Evolutionary conservation across 2,329 filamentous ascomycete species (phyloP).

Genomic region (Fusarium citri): DNA sequence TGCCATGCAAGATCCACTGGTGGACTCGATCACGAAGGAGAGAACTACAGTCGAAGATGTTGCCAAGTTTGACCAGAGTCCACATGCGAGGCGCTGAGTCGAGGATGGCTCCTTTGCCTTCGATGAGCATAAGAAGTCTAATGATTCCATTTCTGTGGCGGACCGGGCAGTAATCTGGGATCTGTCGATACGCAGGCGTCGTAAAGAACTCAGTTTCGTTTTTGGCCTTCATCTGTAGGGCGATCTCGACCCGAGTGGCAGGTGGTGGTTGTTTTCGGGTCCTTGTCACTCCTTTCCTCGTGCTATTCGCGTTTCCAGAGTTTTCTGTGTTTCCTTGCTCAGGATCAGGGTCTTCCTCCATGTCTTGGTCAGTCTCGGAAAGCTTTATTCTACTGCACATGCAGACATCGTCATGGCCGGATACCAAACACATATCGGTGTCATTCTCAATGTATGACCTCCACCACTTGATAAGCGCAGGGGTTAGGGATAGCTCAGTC

Average conservation of each 20-base stretch:
- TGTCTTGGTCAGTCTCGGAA: neutral
- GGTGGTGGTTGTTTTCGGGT: neutral
- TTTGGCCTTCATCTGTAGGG: conserved; percentile 42
- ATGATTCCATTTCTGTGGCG: conserved; percentile 74
- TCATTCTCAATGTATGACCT: conserved; percentile 51
- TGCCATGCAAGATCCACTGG: conserved; percentile 67
- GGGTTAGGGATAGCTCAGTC: conserved; percentile 68
- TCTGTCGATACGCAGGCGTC: conserved; percentile 50
- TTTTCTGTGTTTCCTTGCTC: neutral
- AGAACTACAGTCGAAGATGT: conserved; percentile 64
- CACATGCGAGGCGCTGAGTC: conserved; percentile 75
- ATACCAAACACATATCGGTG: conserved; percentile 45
- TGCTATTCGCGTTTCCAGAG: neutral
- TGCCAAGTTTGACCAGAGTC: conserved; percentile 72
- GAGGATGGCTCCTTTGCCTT: conserved; percentile 64
- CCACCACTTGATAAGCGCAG: conserved; percentile 68
- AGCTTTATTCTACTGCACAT: conserved; percentile 39
- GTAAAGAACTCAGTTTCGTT: conserved; percentile 35
- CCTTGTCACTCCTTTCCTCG: neutral
- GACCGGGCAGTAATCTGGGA: conserved; percentile 71
- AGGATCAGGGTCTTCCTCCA: neutral
- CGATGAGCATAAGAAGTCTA: conserved; percentile 69
- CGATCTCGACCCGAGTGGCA: neutral
- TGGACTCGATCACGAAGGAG: conserved; percentile 62
- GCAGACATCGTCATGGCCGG: conserved; percentile 58